These are phyloP conservation scores for Auricularia auricula-judae DNA, from an alignment of 768 basidiomycete species.

Conservation along the genomic window DNA sequence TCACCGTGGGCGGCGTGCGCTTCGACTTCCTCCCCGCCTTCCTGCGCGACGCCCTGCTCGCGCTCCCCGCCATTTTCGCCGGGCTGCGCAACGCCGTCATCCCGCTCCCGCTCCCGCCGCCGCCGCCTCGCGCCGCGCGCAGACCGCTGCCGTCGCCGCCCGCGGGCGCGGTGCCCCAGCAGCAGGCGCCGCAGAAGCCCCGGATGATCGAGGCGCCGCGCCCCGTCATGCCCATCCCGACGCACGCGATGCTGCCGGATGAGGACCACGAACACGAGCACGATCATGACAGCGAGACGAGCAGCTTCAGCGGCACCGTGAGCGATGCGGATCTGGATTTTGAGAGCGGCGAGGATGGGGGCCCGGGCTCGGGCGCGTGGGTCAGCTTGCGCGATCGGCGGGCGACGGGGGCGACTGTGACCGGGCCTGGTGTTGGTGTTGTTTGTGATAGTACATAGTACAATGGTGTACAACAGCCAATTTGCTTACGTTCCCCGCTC, in stretches of 20 bases:
- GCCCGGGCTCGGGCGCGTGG: background rate
- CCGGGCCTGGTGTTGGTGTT: background rate
- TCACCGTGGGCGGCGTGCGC: background rate
- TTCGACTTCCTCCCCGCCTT: slow-evolving; percentile 39
- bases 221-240: background rate
- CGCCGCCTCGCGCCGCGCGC: background rate
- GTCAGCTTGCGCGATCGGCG: background rate
- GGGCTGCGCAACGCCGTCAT: slow-evolving; percentile 51
- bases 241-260: background rate
- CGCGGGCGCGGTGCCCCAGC: background rate
- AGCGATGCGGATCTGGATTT: background rate
- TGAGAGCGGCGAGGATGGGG: background rate
- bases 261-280: background rate
- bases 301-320: background rate
- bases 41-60: slow-evolving; percentile 54
- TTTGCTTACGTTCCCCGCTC: no score
- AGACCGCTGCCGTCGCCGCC: background rate
- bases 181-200: background rate
- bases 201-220: background rate
- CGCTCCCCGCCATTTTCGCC: slow-evolving; percentile 54
- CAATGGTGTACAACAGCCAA: no score
- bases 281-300: background rate
- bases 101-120: slow-evolving; percentile 32
- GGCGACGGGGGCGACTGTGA: background rate
- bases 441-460: no score